phyloP scores from a whole-genome alignment of 176 grass and related monocot genomes.

The Cenchrus fungigraminus region DNA sequence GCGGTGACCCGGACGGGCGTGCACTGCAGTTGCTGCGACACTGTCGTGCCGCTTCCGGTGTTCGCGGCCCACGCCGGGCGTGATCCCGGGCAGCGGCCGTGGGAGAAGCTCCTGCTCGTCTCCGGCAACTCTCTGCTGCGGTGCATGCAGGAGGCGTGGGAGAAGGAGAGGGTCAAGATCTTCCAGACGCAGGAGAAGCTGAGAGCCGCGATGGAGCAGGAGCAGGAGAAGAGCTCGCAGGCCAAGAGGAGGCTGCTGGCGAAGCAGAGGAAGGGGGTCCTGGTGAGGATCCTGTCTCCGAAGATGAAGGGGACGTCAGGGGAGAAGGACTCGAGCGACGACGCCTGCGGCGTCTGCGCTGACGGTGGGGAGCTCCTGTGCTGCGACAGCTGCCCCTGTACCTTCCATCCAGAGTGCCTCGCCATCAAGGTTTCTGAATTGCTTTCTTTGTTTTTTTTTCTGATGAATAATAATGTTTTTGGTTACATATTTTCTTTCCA shows the following conservation, averaged over 20 bases:
- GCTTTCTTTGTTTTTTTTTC: neutral
- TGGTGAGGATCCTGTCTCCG: neutral
- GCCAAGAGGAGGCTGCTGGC: slow-evolving; percentile 37
- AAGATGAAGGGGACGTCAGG: slow-evolving; percentile 32
- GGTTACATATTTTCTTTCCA: no score
- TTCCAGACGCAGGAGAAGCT: slow-evolving; percentile 27
- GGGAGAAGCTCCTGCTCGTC: slow-evolving; percentile 63
- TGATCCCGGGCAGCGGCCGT: slow-evolving; percentile 31
- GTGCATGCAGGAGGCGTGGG: slow-evolving; percentile 66
- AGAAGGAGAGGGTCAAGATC: slow-evolving; percentile 14
- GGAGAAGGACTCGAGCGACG: slow-evolving; percentile 65
- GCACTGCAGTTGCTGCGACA: slow-evolving; percentile 65
- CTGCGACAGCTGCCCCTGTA: slow-evolving; percentile 82
- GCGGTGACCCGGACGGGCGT: slow-evolving; percentile 49
- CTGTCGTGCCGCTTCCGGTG: slow-evolving; percentile 35
- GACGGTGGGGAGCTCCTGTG: slow-evolving; percentile 77
- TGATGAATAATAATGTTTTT: neutral
- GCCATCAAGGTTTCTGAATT: slow-evolving; percentile 42
- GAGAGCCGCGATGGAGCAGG: slow-evolving; percentile 32
- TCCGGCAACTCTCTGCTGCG: slow-evolving; percentile 63
- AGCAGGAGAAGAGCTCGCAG: slow-evolving; percentile 27
- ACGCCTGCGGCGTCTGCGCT: slow-evolving; percentile 82
- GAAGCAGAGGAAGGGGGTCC: slow-evolving; percentile 2
- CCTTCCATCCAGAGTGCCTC: slow-evolving; percentile 82
- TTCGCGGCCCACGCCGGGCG: slow-evolving; percentile 53